A percentile compares a stretch with the other conserved stretches of the same genome.
Evolutionary conservation across 2,329 filamentous ascomycete genomes (phyloP).

Genomic region (Kalmusia sp.): DNA sequence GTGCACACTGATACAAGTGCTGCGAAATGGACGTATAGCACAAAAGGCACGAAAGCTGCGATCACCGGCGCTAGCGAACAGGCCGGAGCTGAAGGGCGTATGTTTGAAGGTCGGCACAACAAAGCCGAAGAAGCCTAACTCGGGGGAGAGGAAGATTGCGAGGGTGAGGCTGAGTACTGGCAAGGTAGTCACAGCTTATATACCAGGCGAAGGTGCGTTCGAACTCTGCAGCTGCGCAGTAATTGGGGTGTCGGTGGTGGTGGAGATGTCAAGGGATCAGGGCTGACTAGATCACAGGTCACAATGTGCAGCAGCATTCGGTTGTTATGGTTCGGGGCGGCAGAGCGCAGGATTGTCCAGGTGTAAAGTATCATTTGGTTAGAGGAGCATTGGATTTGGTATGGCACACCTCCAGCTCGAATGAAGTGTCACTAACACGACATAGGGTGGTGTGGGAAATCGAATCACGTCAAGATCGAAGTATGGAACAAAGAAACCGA

Average conservation of each 20-base stretch:
- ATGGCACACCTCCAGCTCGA: conserved; percentile 24
- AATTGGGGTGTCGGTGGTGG: neutral
- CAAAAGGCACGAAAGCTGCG: conserved; percentile 85
- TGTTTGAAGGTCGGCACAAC: conserved; percentile 93
- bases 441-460: conserved; percentile 86
- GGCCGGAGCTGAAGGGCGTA: conserved; percentile 91
- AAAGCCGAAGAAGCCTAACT: conserved; percentile 99
- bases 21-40: conserved; percentile 75
- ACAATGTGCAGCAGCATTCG: conserved; percentile 98
- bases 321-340: conserved; percentile 96
- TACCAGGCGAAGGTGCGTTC: conserved; percentile 80
- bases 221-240: too few relatives aligned
- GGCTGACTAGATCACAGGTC: conserved; percentile 58
- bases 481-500: conserved; percentile 98
- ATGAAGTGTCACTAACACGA: conserved; percentile 21
- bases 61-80: conserved; percentile 80
- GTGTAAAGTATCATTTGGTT: conserved; percentile 95
- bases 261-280: neutral
- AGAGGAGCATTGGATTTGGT: conserved; percentile 93
- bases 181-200: conserved; percentile 88
- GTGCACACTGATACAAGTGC: conserved; percentile 59
- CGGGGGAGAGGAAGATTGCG: conserved; percentile 93
- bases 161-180: conserved; percentile 89
- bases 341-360: conserved; percentile 94
- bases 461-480: conserved; percentile 88